Evolutionary conservation across 2,329 filamentous ascomycete species (phyloP).

Genomic region (Fusarium sulawesiense): DNA sequence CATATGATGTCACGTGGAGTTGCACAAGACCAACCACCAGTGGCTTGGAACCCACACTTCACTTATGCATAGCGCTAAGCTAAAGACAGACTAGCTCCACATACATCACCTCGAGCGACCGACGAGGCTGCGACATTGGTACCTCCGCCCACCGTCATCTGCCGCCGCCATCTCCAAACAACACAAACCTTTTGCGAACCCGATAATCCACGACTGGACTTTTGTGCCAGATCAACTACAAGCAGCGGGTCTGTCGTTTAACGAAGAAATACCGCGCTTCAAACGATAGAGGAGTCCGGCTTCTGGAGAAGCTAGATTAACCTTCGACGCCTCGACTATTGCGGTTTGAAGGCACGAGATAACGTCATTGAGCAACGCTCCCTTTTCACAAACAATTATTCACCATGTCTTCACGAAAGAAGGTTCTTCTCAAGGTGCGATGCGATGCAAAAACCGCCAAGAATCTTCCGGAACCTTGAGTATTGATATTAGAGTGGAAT

Average conservation of each 20-base stretch:
- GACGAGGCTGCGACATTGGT: constrained; percentile 47
- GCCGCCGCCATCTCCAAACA: constrained; percentile 40
- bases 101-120: constrained; percentile 43
- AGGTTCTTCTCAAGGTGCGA: constrained; percentile 86
- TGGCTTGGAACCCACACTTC: constrained; percentile 3
- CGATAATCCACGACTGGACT: constrained; percentile 10
- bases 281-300: neutral
- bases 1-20: constrained; percentile 48
- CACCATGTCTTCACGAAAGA: constrained; percentile 84
- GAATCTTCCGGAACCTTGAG: neutral
- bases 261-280: neutral
- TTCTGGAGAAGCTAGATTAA: constrained; percentile 13
- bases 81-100: constrained; percentile 26
- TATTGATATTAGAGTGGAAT: constrained; percentile 37
- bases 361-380: constrained; percentile 48
- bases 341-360: constrained; percentile 40
- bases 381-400: constrained; percentile 38
- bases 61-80: constrained; percentile 47
- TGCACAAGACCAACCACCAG: constrained; percentile 34
- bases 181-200: constrained; percentile 32
- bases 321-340: constrained; percentile 32
- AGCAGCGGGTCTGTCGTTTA: neutral
- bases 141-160: constrained; percentile 41
- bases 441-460: neutral
- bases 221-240: constrained; percentile 8